phyloP scores from a whole-genome alignment of 148 eudicot species.

The Euryodendron excelsum region DNA sequence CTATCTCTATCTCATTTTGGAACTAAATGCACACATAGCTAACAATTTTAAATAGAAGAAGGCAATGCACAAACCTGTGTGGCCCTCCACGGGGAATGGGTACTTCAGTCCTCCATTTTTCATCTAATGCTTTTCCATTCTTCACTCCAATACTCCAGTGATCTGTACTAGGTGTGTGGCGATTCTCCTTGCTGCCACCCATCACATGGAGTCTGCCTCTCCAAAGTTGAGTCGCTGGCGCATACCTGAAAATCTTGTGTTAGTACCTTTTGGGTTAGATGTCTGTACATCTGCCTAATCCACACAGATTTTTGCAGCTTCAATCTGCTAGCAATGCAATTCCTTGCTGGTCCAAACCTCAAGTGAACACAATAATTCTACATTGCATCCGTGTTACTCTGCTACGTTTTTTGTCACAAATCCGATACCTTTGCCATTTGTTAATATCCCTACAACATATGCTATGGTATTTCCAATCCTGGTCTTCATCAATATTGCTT shows the following conservation, averaged over 20 bases:
- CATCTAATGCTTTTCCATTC: conserved; percentile 39
- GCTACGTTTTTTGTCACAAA: neutral
- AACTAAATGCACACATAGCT: neutral
- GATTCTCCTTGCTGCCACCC: conserved; percentile 51
- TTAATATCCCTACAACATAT: neutral
- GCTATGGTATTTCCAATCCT: neutral
- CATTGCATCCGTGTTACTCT: too few relatives aligned
- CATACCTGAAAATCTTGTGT: conserved; percentile 33
- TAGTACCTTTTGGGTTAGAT: neutral
- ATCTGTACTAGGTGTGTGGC: conserved; percentile 42
- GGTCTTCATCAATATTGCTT: neutral
- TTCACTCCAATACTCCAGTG: conserved; percentile 51
- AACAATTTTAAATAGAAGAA: neutral
- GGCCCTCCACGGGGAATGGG: conserved; percentile 57
- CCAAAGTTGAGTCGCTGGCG: conserved; percentile 50
- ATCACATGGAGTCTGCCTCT: conserved; percentile 52
- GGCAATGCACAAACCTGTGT: conserved; percentile 34
- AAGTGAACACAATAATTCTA: too few relatives aligned
- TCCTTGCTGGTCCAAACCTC: neutral
- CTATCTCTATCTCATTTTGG: neutral
- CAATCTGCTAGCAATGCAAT: neutral
- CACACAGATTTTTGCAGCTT: neutral
- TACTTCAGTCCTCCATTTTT: conserved; percentile 34
- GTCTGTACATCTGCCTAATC: neutral
- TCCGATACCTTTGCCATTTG: neutral